Conservation (phyloP, 2,329 filamentous ascomycete genomes). For the Westerdykella ornata region DNA sequence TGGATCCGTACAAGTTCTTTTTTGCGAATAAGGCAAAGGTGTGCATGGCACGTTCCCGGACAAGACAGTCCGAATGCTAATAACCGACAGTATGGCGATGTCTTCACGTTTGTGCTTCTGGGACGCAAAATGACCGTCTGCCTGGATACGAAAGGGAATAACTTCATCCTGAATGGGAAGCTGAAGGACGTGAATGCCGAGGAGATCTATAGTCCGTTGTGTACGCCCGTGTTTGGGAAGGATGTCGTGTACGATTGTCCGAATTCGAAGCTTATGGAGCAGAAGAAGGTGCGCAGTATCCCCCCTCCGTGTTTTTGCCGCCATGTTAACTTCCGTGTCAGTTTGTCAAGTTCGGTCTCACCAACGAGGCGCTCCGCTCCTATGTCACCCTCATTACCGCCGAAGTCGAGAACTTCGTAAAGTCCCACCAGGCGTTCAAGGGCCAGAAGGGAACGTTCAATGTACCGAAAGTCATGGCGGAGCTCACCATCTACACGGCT, state of each 20-base stretch:
- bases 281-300: constrained; percentile 66
- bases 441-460: constrained; percentile 62
- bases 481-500: constrained; percentile 85
- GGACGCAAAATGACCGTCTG: constrained; percentile 86
- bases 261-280: constrained; percentile 89
- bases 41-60: constrained; percentile 7
- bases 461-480: constrained; percentile 68
- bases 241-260: constrained; percentile 89
- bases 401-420: constrained; percentile 68
- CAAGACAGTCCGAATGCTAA: constrained; percentile 13
- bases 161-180: constrained; percentile 89
- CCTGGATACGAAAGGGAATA: constrained; percentile 74
- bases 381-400: constrained; percentile 73
- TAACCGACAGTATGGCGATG: constrained; percentile 64
- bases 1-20: constrained; percentile 89
- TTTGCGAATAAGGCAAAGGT: constrained; percentile 66
- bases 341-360: constrained; percentile 79
- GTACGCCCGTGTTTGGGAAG: constrained; percentile 66
- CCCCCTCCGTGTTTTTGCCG: background rate
- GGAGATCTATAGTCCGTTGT: constrained; percentile 77
- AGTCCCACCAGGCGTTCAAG: constrained; percentile 60
- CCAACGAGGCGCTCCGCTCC: constrained; percentile 63
- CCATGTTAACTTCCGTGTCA: constrained; percentile 22
- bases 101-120: constrained; percentile 82
- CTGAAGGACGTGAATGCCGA: constrained; percentile 84